Base-by-base conservation (phyloP, 2,329 filamentous ascomycete species). In the Hawksworthiomyces lignivorus region DNA sequence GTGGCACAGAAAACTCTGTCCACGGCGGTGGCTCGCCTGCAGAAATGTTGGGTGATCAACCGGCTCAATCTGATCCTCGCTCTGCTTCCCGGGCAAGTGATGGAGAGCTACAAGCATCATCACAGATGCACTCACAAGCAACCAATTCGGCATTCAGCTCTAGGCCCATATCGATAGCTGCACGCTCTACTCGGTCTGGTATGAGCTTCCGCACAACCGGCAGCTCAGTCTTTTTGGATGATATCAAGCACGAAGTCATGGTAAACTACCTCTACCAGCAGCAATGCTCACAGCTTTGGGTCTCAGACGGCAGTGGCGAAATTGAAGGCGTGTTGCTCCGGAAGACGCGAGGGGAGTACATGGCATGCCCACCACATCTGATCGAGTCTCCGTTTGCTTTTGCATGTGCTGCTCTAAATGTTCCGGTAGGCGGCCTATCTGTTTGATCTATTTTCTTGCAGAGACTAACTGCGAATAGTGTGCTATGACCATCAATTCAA, bases 221-320 rank as follows among this genome's bases (percentile, higher is more conserved):
- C 36, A 77, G 70, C 54, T 76, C 73, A 29, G 62, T 72, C 43
- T 72, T 82, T 46, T 60, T 84, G 10, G 80, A 85, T 46, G 82
- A 85, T 48, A 83, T 87, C 61, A 85, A 83, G 61, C 80, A 87
- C 55, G 84, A 88, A 60, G 81, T 88, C 47, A 88, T 88, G 83
- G 82, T 85, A 46, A 87, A 85, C 62, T 87, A 86, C 58, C 68
- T 89, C 20, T 87, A 87, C 61, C 84, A 88, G 59, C 82, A 88
- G 57, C 83, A 87, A 62, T 87, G 82, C 55, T 74, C 76, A 11
- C 75, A 78, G 47, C 70, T 87, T 26, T 88, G 84, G 84, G 78
- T 87, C 17, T 77, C 76, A 24, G 80, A 86, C 52, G 76, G 73
- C 27, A 79, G 72, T 36, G 81, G 80, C 11, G 75, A 82, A 50